A percentile compares a stretch with the other conserved stretches of the same genome.
phyloP scores from a whole-genome alignment of 2,329 filamentous ascomycete species.

The Pseudofabraea citricarpa region DNA sequence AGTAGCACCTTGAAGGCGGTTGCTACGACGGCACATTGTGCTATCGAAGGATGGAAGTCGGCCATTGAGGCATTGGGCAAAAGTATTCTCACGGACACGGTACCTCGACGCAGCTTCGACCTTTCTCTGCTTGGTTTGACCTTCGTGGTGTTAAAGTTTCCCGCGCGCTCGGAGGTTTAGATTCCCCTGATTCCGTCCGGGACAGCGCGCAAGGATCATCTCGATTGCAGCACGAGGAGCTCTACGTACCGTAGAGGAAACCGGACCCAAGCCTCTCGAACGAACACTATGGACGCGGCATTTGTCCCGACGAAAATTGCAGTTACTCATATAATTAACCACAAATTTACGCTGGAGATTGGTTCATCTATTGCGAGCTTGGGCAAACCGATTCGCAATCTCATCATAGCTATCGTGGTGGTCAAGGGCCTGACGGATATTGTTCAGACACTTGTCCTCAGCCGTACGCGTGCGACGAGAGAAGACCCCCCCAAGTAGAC shows the following conservation, averaged over 20 bases:
- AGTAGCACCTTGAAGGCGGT: conserved; percentile 87
- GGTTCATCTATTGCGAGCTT: conserved; percentile 42
- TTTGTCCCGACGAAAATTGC: conserved; percentile 36
- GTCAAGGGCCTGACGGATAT: conserved; percentile 31
- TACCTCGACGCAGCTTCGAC: no score
- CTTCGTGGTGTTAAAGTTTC: no score
- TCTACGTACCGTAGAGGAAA: neutral
- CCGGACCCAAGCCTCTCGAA: no score
- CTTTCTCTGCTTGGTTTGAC: no score
- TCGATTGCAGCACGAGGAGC: conserved; percentile 1
- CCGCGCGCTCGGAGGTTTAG: no score
- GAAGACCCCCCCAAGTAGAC: no score
- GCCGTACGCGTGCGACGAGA: conserved; percentile 9
- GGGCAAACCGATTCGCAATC: conserved; percentile 44
- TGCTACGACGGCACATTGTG: conserved; percentile 81
- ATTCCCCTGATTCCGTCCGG: no score
- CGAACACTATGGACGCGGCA: conserved; percentile 25
- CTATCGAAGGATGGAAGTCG: conserved; percentile 79
- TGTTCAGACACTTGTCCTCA: conserved; percentile 29
- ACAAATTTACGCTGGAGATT: conserved; percentile 47
- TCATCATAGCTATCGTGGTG: conserved; percentile 42
- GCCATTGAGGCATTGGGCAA: conserved; percentile 60
- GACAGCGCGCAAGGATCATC: no score
- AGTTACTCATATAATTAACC: conserved; percentile 40
- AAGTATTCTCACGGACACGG: no score